phyloP scores from a whole-genome alignment of 805 yeast species.

The Clavispora santaluciae region DNA sequence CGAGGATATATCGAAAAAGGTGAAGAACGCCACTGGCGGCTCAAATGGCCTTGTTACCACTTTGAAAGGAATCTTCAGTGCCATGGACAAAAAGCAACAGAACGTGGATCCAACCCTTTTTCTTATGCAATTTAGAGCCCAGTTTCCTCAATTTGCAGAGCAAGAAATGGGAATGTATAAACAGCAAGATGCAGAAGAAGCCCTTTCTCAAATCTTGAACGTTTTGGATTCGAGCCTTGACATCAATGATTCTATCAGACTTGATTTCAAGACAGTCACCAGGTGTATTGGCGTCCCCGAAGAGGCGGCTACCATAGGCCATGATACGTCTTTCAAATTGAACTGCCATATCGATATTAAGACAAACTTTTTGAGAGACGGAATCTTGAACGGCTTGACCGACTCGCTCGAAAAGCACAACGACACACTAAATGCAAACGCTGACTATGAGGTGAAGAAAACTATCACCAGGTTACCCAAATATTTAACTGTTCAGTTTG shows the following conservation, averaged over 20 bases:
- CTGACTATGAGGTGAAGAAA: slow-evolving; percentile 58
- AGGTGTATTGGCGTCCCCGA: slow-evolving; percentile 52
- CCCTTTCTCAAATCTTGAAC: slow-evolving; percentile 72
- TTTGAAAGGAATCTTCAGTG: slow-evolving; percentile 41
- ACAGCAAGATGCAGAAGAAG: slow-evolving; percentile 99
- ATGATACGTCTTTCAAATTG: slow-evolving; percentile 62
- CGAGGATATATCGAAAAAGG: slow-evolving; percentile 35
- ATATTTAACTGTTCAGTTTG: slow-evolving; percentile 84
- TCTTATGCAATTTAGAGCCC: slow-evolving; percentile 57
- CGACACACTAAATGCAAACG: slow-evolving; percentile 62
- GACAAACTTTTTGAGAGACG: slow-evolving; percentile 87
- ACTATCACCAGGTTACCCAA: slow-evolving; percentile 78
- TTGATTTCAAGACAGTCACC: slow-evolving; percentile 59
- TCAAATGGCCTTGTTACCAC: slow-evolving; percentile 22
- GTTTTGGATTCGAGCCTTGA: slow-evolving; percentile 46
- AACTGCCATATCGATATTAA: slow-evolving; percentile 83
- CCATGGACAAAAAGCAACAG: slow-evolving; percentile 42
- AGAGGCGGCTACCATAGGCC: slow-evolving; percentile 18
- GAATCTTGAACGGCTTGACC: slow-evolving; percentile 65
- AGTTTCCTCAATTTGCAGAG: slow-evolving; percentile 88
- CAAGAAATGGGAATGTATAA: slow-evolving; percentile 68
- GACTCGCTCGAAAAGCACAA: slow-evolving; percentile 78
- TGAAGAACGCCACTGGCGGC: slow-evolving; percentile 9
- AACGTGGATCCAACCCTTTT: slow-evolving; percentile 65
- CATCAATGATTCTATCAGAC: slow-evolving; percentile 54